A percentile compares a stretch with the other conserved stretches of the same genome.
phyloP scores from a whole-genome alignment of 352 stramenopile genomes.

The Phytophthora brassicae region DNA sequence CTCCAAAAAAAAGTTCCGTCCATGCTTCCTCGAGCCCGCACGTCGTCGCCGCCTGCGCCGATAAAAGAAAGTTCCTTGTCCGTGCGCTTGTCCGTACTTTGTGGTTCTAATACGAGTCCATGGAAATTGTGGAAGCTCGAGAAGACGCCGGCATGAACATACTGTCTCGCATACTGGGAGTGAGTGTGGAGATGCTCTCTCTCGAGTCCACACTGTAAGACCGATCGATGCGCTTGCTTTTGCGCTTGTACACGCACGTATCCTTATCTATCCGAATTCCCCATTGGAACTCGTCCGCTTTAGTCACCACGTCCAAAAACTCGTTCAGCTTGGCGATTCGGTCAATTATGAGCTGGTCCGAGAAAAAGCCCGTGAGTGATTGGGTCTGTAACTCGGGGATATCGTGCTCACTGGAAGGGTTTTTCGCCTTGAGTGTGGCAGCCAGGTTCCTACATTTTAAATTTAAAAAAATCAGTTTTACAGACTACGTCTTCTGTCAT shows the following conservation, averaged over 20 bases:
- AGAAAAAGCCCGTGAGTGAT: conserved; percentile 81
- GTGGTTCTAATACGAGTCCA: conserved; percentile 46
- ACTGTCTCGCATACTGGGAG: conserved; percentile 73
- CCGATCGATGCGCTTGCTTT: conserved; percentile 77
- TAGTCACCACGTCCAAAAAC: conserved; percentile 85
- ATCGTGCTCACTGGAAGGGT: conserved; percentile 67
- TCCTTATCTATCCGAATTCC: conserved; percentile 90
- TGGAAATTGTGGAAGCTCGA: conserved; percentile 72
- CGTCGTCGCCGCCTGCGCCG: conserved; percentile 7
- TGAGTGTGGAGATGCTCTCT: conserved; percentile 81
- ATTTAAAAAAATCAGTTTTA: too few species aligned
- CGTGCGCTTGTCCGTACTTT: not conserved
- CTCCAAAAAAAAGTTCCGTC: conserved; percentile 19
- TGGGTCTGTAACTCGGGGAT: conserved; percentile 85
- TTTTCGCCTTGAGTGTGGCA: conserved; percentile 80
- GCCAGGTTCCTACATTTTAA: conserved; percentile 60
- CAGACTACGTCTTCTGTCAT: conserved; percentile 23
- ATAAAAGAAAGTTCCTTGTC: conserved; percentile 8
- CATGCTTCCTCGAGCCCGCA: conserved; percentile 3
- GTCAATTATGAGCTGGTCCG: conserved; percentile 84
- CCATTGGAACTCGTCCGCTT: conserved; percentile 87
- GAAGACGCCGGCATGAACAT: conserved; percentile 61
- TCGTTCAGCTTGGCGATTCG: conserved; percentile 86
- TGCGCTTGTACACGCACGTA: conserved; percentile 89
- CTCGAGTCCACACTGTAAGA: conserved; percentile 62